phyloP scores from a whole-genome alignment of 2,329 filamentous ascomycete genomes.

The Pseudocercospora musae region DNA sequence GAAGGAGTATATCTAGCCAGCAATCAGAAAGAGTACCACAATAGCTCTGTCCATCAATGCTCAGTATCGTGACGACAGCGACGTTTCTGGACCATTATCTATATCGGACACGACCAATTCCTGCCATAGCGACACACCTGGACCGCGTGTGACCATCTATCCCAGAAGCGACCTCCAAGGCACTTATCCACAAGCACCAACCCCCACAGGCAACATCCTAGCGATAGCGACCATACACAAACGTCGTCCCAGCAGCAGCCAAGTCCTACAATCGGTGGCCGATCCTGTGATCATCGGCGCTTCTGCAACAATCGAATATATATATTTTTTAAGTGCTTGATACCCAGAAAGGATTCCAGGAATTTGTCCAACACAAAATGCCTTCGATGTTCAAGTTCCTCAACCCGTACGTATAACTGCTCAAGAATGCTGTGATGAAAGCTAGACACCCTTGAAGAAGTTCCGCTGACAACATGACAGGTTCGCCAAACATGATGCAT shows the following conservation, averaged over 20 bases:
- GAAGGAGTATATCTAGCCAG: not conserved
- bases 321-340: not conserved
- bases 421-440: not conserved
- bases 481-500: conserved; percentile 50
- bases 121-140: not conserved
- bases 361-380: not conserved
- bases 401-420: conserved; percentile 1
- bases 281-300: not conserved
- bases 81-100: not conserved
- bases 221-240: not conserved
- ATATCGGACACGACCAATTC: not conserved
- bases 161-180: not conserved
- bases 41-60: not conserved
- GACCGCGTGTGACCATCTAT: not conserved
- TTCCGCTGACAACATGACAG: not conserved
- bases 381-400: not conserved
- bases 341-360: not conserved
- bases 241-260: not conserved
- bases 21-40: not conserved
- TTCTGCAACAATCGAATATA: not conserved
- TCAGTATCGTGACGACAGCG: not conserved
- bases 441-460: not conserved
- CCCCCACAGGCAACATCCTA: not conserved
- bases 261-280: not conserved
- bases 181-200: not conserved